phyloP scores from a whole-genome alignment of 495 filamentous ascomycete species.

The Tuber borchii region DNA sequence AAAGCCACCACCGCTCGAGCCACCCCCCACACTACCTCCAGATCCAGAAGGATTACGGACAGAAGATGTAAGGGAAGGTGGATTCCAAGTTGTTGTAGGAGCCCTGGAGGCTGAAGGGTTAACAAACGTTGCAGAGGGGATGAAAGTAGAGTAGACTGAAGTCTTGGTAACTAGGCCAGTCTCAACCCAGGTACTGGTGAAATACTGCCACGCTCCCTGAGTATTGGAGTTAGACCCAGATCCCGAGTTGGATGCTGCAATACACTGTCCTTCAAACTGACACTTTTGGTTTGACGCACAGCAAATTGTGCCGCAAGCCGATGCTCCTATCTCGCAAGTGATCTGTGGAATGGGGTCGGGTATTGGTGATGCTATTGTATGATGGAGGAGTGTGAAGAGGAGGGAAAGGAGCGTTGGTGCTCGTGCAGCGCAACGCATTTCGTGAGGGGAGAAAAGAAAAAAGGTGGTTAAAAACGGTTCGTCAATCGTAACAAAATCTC shows the following conservation, averaged over 20 bases:
- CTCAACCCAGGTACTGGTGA: constrained; percentile 18
- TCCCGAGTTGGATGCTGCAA: neutral
- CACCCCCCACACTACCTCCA: neutral
- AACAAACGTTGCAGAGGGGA: constrained; percentile 9
- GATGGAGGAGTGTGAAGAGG: constrained; percentile 32
- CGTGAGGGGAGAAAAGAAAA: constrained; percentile 19
- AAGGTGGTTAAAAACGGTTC: constrained; percentile 7
- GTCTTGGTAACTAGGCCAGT: constrained; percentile 23
- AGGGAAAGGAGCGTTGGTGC: constrained; percentile 32
- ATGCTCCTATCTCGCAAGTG: constrained; percentile 12
- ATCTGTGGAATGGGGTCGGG: constrained; percentile 17
- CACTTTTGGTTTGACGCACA: constrained; percentile 18
- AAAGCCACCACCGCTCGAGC: constrained; percentile 17
- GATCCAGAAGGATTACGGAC: constrained; percentile 15
- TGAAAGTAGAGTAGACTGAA: constrained; percentile 22
- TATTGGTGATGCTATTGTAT: constrained; percentile 28
- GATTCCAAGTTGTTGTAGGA: constrained; percentile 20
- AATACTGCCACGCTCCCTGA: constrained; percentile 22
- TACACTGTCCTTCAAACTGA: constrained; percentile 19
- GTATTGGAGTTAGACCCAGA: neutral
- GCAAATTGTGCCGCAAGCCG: constrained; percentile 18
- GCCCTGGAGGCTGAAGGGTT: constrained; percentile 24
- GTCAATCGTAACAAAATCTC: neutral
- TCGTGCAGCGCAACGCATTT: constrained; percentile 25
- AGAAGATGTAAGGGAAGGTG: constrained; percentile 14